These are phyloP conservation scores for Mycena chlorophos DNA, from an alignment of 768 basidiomycete species.

Conservation along the genomic window DNA sequence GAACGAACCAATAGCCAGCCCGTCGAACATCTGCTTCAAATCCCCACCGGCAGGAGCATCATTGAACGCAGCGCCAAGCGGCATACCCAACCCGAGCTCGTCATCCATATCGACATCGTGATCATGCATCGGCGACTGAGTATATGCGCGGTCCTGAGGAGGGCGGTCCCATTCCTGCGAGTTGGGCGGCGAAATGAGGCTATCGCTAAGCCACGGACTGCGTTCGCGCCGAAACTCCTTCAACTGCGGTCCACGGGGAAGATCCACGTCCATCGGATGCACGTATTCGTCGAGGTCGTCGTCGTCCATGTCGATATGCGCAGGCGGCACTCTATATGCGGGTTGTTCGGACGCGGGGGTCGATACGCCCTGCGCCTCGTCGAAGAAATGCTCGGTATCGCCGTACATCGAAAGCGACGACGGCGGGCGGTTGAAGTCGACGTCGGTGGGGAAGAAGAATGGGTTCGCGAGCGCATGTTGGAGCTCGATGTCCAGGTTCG, in stretches of 20 bases:
- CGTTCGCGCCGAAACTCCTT: conserved; percentile 16
- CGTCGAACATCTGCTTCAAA: conserved; percentile 23
- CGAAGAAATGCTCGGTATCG: conserved; percentile 19
- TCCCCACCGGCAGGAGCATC: background rate
- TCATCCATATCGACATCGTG: conserved; percentile 28
- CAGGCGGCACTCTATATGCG: conserved; percentile 11
- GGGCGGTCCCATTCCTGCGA: conserved; percentile 22
- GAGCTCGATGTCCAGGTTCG: conserved; percentile 11
- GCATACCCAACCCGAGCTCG: conserved; percentile 1
- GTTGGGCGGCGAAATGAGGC: conserved; percentile 25
- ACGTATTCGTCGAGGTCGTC: conserved; percentile 3
- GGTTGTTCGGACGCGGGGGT: conserved; percentile 7
- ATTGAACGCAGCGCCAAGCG: conserved; percentile 2
- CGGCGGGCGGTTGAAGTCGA: conserved; percentile 27
- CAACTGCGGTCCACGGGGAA: conserved; percentile 1
- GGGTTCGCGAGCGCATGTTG: conserved; percentile 13
- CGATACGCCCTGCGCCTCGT: conserved; percentile 16
- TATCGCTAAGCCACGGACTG: conserved; percentile 27
- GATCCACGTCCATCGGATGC: conserved; percentile 17
- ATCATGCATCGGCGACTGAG: background rate
- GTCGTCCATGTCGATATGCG: conserved; percentile 8
- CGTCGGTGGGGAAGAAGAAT: conserved; percentile 15
- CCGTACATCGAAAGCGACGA: conserved; percentile 26
- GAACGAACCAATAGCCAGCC: conserved; percentile 21
- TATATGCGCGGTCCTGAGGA: conserved; percentile 16